A percentile compares a stretch with the other conserved stretches of the same genome.
Conservation (phyloP, 306 rosid genomes). For the Erythrophleum fordii region DNA sequence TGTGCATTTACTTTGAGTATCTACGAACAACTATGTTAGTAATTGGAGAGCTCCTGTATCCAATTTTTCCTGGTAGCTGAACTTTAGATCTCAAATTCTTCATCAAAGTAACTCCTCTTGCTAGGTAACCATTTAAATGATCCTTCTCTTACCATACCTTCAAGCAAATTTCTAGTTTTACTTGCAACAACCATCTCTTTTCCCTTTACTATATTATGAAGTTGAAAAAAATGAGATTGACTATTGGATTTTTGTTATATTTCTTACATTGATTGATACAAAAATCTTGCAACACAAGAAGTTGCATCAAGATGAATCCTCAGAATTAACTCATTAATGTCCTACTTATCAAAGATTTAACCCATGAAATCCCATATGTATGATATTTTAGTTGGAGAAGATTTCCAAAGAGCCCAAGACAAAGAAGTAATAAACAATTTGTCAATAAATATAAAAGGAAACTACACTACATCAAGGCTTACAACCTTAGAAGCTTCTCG, state of each 20-base stretch:
- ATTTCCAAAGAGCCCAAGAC: no score
- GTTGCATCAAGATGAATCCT: not conserved
- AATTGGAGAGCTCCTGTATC: slow-evolving; percentile 74
- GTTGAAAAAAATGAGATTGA: slow-evolving; percentile 35
- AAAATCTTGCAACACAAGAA: slow-evolving; percentile 20
- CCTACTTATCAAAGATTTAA: no score
- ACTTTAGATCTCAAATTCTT: slow-evolving; percentile 75
- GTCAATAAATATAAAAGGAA: no score
- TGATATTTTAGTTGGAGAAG: no score
- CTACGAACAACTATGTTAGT: slow-evolving; percentile 87
- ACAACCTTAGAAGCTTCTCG: no score
- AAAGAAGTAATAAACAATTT: no score
- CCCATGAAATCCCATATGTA: no score
- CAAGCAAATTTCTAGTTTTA: slow-evolving; percentile 82
- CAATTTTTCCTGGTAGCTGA: slow-evolving; percentile 70
- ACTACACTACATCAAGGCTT: no score
- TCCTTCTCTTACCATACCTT: slow-evolving; percentile 84
- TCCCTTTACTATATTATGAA: slow-evolving; percentile 25
- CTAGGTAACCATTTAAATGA: slow-evolving; percentile 93
- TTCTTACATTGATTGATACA: slow-evolving; percentile 34
- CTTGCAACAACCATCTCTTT: slow-evolving; percentile 64
- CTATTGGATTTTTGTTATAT: slow-evolving; percentile 24
- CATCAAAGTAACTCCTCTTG: slow-evolving; percentile 62
- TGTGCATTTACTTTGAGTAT: slow-evolving; percentile 78
- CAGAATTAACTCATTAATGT: no score